phyloP scores from a whole-genome alignment of 2,329 filamentous ascomycete species.

The Curvularia verruculosa region DNA sequence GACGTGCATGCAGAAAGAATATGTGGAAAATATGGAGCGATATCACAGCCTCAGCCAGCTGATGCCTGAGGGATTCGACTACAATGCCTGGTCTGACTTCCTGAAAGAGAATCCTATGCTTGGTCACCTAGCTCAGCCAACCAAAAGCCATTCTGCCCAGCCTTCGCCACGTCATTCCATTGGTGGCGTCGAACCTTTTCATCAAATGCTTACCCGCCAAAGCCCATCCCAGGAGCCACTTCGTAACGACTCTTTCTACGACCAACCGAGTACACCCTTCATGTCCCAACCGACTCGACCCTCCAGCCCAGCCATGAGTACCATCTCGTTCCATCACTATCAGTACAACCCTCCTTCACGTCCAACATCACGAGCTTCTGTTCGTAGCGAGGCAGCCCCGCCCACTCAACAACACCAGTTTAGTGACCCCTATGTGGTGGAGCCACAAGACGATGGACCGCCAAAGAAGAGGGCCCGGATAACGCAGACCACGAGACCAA shows the following conservation, averaged over 20 bases:
- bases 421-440: conserved; percentile 32
- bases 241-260: conserved; percentile 37
- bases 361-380: conserved; percentile 49
- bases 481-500: conserved; percentile 73
- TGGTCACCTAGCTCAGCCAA: conserved; percentile 40
- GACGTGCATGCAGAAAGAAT: conserved; percentile 66
- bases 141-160: conserved; percentile 23
- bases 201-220: conserved; percentile 46
- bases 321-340: conserved; percentile 46
- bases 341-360: conserved; percentile 42
- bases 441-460: conserved; percentile 58
- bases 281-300: conserved; percentile 48
- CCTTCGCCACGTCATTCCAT: conserved; percentile 28
- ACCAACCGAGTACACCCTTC: conserved; percentile 34
- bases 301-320: conserved; percentile 54
- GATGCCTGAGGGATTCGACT: conserved; percentile 68
- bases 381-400: conserved; percentile 39
- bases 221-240: conserved; percentile 34
- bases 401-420: conserved; percentile 26
- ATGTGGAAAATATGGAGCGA: conserved; percentile 65
- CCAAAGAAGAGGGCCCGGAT: conserved; percentile 81
- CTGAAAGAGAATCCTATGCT: conserved; percentile 69
- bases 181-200: conserved; percentile 45
- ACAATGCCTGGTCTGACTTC: conserved; percentile 78
- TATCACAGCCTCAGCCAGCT: conserved; percentile 64